A percentile compares a stretch with the other conserved stretches of the same genome.
These are phyloP conservation scores for Spathaspora hagerdaliae DNA, from an alignment of 805 yeast genomes.

Conservation along the genomic window DNA sequence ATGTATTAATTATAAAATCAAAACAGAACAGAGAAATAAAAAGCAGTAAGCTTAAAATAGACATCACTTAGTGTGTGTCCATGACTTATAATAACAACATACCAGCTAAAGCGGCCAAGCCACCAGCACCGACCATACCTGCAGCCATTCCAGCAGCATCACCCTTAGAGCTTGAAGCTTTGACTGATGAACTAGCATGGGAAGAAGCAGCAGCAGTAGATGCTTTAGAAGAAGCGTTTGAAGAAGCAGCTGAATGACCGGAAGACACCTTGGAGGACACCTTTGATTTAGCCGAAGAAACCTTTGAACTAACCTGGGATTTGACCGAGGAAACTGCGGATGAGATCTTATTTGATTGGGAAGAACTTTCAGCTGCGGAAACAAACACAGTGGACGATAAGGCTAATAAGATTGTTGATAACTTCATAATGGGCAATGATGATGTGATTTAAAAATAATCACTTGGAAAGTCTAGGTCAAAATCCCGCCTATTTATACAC, in stretches of 20 bases:
- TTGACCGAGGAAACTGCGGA: conserved; percentile 3
- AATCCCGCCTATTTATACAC: too few species aligned
- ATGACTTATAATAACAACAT: conserved; percentile 18
- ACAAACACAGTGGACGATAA: neutral
- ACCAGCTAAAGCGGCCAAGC: conserved; percentile 24
- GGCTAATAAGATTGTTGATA: too few species aligned
- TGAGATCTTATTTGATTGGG: conserved; percentile 3
- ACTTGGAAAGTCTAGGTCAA: too few species aligned
- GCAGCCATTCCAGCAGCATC: conserved; percentile 6
- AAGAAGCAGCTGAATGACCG: too few species aligned
- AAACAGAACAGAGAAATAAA: too few species aligned
- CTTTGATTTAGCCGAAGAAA: conserved; percentile 4
- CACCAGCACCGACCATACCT: conserved; percentile 15
- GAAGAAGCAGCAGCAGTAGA: conserved; percentile 4
- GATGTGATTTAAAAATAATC: too few species aligned
- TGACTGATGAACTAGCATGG: neutral
- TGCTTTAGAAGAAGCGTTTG: neutral
- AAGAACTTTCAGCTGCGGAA: conserved; percentile 3
- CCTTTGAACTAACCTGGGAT: neutral
- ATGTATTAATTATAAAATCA: too few species aligned
- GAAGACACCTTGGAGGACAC: neutral
- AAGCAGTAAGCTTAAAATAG: too few species aligned
- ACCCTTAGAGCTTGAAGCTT: too few species aligned
- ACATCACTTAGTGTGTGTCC: neutral
- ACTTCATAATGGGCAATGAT: too few species aligned